phyloP scores from a whole-genome alignment of 78 protist genomes.

The Chrysochromulina tobinii region DNA sequence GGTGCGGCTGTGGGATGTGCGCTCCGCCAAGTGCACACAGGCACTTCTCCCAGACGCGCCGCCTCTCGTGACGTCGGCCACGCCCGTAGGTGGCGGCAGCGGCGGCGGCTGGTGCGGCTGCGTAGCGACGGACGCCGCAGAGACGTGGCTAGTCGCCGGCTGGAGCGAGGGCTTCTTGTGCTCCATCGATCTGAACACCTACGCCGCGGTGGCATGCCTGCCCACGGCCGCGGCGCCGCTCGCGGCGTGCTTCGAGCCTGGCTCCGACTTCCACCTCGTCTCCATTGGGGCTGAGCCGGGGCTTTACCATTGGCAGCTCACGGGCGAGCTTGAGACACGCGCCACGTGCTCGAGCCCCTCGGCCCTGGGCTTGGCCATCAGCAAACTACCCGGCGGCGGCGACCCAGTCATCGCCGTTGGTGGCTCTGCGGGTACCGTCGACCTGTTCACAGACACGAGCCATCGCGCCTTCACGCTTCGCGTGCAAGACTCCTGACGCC shows the following conservation, averaged over 20 bases:
- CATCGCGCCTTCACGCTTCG: no score
- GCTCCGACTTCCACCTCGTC: not conserved
- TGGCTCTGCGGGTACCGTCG: no score
- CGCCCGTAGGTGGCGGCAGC: no score
- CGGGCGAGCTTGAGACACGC: no score
- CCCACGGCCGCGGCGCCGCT: not conserved
- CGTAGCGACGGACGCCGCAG: not conserved
- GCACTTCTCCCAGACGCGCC: not conserved
- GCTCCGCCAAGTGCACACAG: not conserved
- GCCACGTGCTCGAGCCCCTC: no score
- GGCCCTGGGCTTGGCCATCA: no score
- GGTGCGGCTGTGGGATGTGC: conserved; percentile 21
- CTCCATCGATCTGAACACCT: not conserved
- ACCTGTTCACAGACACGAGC: no score
- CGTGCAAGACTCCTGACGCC: no score
- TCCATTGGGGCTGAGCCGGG: not conserved
- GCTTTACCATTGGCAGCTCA: not conserved
- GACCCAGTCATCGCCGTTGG: no score
- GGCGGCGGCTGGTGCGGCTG: not conserved
- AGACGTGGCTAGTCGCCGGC: not conserved
- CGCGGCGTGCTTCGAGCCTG: not conserved
- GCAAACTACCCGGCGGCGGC: no score
- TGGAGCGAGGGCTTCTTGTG: not conserved
- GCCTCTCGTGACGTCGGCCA: not conserved
- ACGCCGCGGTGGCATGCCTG: not conserved